Evolutionary conservation across 345 rosid species (phyloP).

Genomic region (Anacardium occidentale): DNA sequence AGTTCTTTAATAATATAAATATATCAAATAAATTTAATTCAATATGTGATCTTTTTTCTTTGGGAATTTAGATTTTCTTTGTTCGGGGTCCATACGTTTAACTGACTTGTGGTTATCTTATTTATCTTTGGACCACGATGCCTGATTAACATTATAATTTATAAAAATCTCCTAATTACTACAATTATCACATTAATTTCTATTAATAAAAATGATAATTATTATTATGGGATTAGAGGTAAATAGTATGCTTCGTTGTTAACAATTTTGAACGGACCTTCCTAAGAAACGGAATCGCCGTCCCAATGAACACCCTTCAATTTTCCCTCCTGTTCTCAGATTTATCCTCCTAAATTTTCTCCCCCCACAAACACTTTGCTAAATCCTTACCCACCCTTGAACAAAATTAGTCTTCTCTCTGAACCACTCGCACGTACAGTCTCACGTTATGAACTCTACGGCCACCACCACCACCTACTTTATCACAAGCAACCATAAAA

Average conservation of each 20-base stretch:
- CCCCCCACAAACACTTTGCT: slow-evolving; percentile 27
- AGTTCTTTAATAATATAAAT: too few relatives aligned
- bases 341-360: slow-evolving; percentile 18
- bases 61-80: too few relatives aligned
- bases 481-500: neutral
- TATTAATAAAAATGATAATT: too few relatives aligned
- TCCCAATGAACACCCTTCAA: neutral
- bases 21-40: too few relatives aligned
- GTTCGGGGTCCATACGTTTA: too few relatives aligned
- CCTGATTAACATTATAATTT: too few relatives aligned
- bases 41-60: too few relatives aligned
- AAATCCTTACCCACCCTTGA: slow-evolving; percentile 15
- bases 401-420: neutral
- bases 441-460: slow-evolving; percentile 2
- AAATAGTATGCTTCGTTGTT: neutral
- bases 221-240: too few relatives aligned
- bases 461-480: neutral
- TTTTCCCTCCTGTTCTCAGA: slow-evolving; percentile 27
- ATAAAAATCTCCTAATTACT: too few relatives aligned
- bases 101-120: too few relatives aligned
- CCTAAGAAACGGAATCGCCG: slow-evolving; percentile 19
- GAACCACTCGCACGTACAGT: neutral
- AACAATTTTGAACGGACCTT: slow-evolving; percentile 5
- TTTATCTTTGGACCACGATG: too few relatives aligned
- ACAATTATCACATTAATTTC: too few relatives aligned